phyloP scores from a whole-genome alignment of 257 asterid genomes.

The Vinca minor region DNA sequence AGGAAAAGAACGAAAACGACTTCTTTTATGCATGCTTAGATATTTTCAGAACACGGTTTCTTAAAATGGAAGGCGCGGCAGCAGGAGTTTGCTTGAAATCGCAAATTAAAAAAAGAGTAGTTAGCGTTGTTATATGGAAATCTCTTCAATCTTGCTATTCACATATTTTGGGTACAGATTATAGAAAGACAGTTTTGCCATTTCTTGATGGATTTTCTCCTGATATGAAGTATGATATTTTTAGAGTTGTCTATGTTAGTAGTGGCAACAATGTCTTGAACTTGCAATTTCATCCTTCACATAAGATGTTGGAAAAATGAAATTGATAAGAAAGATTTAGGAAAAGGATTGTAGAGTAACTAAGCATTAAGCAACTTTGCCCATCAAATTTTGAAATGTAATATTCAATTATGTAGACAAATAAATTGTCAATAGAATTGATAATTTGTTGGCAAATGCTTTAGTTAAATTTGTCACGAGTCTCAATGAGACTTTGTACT shows the following conservation, averaged over 20 bases:
- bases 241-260: constrained; percentile 45
- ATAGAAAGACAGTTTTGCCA: constrained; percentile 30
- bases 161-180: constrained; percentile 33
- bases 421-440: no score
- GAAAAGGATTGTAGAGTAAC: no score
- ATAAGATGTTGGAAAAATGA: no score
- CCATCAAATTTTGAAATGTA: no score
- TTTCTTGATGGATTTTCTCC: constrained; percentile 37
- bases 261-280: constrained; percentile 17
- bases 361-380: no score
- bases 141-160: constrained; percentile 53
- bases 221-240: constrained; percentile 52
- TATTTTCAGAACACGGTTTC: constrained; percentile 41
- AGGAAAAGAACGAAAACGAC: background rate
- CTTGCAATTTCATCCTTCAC: constrained; percentile 15
- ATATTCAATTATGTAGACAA: no score
- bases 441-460: no score
- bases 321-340: no score
- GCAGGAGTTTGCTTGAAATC: constrained; percentile 47
- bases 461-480: no score
- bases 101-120: constrained; percentile 11
- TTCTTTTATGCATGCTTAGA: constrained; percentile 32
- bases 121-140: constrained; percentile 41
- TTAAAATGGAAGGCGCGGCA: constrained; percentile 41
- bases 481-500: no score